Percentiles rank a stretch among this genome's conserved stretches.
phyloP scores from a whole-genome alignment of 257 asterid genomes.

The Rehmannia glutinosa region DNA sequence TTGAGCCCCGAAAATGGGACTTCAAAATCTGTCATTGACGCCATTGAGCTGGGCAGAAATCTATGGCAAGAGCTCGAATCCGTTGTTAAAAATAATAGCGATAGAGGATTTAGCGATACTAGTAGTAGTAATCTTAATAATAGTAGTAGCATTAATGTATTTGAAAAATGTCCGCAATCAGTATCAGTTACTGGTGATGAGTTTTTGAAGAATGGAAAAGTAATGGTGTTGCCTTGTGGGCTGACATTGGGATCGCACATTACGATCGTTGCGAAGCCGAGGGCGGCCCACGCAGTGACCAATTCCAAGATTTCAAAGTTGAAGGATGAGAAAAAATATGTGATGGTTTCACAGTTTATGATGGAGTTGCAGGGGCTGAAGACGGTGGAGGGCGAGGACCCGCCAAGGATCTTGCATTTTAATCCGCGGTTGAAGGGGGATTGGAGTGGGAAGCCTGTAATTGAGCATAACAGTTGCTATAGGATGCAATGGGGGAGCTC shows the following conservation, averaged over 20 bases:
- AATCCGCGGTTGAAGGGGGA: constrained; percentile 86
- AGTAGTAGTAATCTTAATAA: too few species aligned
- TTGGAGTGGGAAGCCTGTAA: constrained; percentile 81
- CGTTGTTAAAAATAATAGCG: constrained; percentile 3
- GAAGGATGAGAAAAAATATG: constrained; percentile 33
- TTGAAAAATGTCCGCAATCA: constrained; percentile 67
- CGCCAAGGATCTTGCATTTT: constrained; percentile 79
- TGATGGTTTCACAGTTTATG: constrained; percentile 79
- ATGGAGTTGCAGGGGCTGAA: constrained; percentile 83
- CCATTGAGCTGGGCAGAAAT: constrained; percentile 58
- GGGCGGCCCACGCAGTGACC: constrained; percentile 48
- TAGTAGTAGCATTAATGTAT: too few species aligned
- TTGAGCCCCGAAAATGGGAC: constrained; percentile 37
- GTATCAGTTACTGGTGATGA: constrained; percentile 42
- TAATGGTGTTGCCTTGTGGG: constrained; percentile 78
- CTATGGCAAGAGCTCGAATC: constrained; percentile 62
- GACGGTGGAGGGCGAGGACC: constrained; percentile 84
- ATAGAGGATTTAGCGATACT: too few species aligned
- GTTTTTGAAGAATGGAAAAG: constrained; percentile 32
- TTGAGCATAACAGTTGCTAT: constrained; percentile 79
- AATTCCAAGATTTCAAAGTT: constrained; percentile 58
- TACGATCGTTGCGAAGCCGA: constrained; percentile 72
- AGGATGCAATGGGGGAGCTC: constrained; percentile 92
- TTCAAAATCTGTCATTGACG: constrained; percentile 51
- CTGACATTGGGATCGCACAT: constrained; percentile 71